phyloP scores from a whole-genome alignment of 768 basidiomycete species.

The Pleurotus salmoneostramineus region DNA sequence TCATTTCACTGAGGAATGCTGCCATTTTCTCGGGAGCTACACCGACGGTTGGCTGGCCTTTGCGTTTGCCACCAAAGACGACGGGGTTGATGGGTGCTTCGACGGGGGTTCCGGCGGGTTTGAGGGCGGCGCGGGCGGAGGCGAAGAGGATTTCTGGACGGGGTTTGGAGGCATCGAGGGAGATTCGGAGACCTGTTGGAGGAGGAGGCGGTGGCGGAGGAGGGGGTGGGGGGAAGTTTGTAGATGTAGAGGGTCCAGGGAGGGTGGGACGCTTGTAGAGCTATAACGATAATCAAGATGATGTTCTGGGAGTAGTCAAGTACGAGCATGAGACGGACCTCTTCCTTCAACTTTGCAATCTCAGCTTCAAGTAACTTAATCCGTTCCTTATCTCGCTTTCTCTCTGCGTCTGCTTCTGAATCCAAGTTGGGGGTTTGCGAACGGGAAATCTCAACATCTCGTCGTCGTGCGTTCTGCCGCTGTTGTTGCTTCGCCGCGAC shows the following conservation, averaged over 20 bases:
- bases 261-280: slow-evolving; percentile 34
- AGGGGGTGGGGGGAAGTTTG: slow-evolving; percentile 26
- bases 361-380: slow-evolving; percentile 68
- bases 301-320: not conserved
- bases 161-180: slow-evolving; percentile 16
- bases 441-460: slow-evolving; percentile 32
- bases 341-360: slow-evolving; percentile 51
- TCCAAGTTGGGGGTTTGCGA: slow-evolving; percentile 12
- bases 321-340: slow-evolving; percentile 31
- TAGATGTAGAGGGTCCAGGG: slow-evolving; percentile 14
- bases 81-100: slow-evolving; percentile 66
- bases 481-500: slow-evolving; percentile 51
- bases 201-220: slow-evolving; percentile 39
- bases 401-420: slow-evolving; percentile 34
- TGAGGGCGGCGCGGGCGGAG: slow-evolving; percentile 63
- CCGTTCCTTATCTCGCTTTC: slow-evolving; percentile 53
- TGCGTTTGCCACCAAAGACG: slow-evolving; percentile 27
- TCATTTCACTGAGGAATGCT: slow-evolving; percentile 77
- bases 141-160: slow-evolving; percentile 42
- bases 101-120: slow-evolving; percentile 48
- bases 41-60: slow-evolving; percentile 67
- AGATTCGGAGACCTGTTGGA: slow-evolving; percentile 27
- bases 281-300: slow-evolving; percentile 23
- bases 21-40: slow-evolving; percentile 81
- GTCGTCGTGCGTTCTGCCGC: slow-evolving; percentile 32